Evolutionary conservation across 495 filamentous ascomycete species (phyloP).

Genomic region (Elasticomyces elasticus): DNA sequence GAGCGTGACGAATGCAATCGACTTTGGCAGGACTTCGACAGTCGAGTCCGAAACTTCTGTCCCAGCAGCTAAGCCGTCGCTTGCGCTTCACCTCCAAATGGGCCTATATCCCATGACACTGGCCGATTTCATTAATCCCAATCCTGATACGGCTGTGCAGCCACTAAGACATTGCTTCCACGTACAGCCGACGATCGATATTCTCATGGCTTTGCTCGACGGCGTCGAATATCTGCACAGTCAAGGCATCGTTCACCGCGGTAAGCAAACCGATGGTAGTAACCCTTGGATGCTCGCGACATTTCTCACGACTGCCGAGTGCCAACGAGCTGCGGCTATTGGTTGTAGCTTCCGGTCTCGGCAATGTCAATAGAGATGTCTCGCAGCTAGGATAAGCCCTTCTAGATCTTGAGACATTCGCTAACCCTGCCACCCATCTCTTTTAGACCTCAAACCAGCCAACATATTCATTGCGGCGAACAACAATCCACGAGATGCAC

Average conservation of each 20-base stretch:
- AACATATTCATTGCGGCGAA: conserved; percentile 38
- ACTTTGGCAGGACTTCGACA: too few species aligned
- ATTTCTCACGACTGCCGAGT: too few species aligned
- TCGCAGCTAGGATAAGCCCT: too few species aligned
- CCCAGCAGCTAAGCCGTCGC: background rate
- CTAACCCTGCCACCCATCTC: too few species aligned
- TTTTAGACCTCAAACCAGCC: conserved; percentile 40
- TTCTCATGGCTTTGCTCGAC: conserved; percentile 31
- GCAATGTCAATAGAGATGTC: too few species aligned
- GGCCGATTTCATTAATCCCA: conserved; percentile 27
- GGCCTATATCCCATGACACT: conserved; percentile 35
- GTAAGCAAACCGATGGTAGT: too few species aligned
- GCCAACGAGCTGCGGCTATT: too few species aligned
- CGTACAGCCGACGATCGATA: conserved; percentile 22
- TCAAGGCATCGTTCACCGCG: conserved; percentile 35
- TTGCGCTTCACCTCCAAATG: conserved; percentile 36
- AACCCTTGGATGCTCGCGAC: too few species aligned
- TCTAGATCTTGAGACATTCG: too few species aligned
- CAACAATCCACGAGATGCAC: background rate
- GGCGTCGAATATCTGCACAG: conserved; percentile 33
- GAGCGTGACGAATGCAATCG: background rate
- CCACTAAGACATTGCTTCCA: conserved; percentile 37
- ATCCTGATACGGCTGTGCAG: background rate
- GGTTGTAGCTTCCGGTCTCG: too few species aligned
- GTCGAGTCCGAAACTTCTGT: background rate